Evolutionary conservation across 2,329 filamentous ascomycete genomes (phyloP), one percentile per base, ranked within the genome.

Genomic region (Cytospora schulzeri): DNA sequence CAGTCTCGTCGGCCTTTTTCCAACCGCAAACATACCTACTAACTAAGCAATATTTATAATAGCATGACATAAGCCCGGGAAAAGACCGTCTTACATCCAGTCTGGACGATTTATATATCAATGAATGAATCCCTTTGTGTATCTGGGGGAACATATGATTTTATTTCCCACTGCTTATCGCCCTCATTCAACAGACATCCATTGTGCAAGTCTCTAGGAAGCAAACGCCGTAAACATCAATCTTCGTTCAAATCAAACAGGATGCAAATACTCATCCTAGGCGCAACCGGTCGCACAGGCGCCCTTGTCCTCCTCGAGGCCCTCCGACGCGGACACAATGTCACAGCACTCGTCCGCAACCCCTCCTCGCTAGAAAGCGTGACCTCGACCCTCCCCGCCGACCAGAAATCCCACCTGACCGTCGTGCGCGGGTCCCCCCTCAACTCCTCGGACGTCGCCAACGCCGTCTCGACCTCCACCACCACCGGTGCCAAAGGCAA

Each of bases 181-280:
- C 33, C 14, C 9, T 35, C 33, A 35, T 35, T 12, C 33, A 35
- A 35, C 33, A 35, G 33, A 35, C 12, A 35, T 9, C 11, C 11
- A n/a, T n/a, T n/a, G n/a, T n/a, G n/a, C n/a, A n/a, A n/a, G n/a
- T n/a, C n/a, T n/a, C n/a, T n/a, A n/a, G n/a, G n/a, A n/a, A n/a
- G n/a, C n/a, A n/a, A 31, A 31, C 29, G 9, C 29, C 9, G 4
- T 31, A 4, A 31, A 5, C 4, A 31, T 31, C 29, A 31, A 31
- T 31, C 12, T 35, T 14, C 11, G 4, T 14, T 12, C 38, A 5
- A 8, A 41, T 19, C 38, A 65, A 60, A 64, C 66, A 71, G 61
- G 53, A 78, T 78, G 76, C 73, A 77, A 65, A 73, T 79, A 64
- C 73, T 81, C 55, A 74, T 80, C 17, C 72, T 81, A n/a, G 79